phyloP scores from a whole-genome alignment of 1,139 yeast species.

The Yarrowia galli region DNA sequence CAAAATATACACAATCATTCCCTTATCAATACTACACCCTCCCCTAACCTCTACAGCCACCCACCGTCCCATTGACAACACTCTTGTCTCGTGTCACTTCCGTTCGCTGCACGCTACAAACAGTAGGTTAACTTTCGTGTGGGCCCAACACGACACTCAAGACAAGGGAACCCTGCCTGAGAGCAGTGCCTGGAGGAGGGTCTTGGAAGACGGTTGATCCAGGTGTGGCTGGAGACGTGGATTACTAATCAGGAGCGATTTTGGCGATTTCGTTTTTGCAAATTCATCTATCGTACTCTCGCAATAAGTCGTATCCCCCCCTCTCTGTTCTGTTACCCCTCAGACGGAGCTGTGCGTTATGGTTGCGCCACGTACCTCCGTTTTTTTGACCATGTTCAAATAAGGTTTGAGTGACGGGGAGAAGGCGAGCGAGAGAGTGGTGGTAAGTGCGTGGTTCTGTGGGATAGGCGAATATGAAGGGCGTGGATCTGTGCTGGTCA shows the following conservation, averaged over 20 bases:
- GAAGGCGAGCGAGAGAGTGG: neutral
- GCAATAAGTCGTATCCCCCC: neutral
- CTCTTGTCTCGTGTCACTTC: too few relatives aligned
- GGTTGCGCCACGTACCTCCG: constrained; percentile 25
- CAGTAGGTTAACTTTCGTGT: too few relatives aligned
- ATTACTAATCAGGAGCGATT: neutral
- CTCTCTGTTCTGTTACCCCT: constrained; percentile 8
- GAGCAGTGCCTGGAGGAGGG: neutral
- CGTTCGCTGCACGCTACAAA: too few relatives aligned
- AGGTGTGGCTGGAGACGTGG: neutral
- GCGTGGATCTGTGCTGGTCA: too few relatives aligned
- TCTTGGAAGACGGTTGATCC: neutral
- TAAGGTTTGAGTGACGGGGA: neutral
- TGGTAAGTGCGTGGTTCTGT: too few relatives aligned
- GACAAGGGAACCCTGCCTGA: constrained; percentile 11
- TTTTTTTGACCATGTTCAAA: constrained; percentile 29
- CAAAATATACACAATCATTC: too few relatives aligned
- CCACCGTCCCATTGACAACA: too few relatives aligned
- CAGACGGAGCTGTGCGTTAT: neutral
- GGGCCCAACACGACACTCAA: too few relatives aligned
- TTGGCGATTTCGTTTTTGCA: neutral
- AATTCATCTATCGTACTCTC: neutral
- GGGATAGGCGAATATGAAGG: too few relatives aligned
- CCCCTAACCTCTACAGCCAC: too few relatives aligned
- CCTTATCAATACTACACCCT: too few relatives aligned